Base-by-base conservation (phyloP, 2,329 filamentous ascomycete genomes). In the Phialocephala sp. region DNA sequence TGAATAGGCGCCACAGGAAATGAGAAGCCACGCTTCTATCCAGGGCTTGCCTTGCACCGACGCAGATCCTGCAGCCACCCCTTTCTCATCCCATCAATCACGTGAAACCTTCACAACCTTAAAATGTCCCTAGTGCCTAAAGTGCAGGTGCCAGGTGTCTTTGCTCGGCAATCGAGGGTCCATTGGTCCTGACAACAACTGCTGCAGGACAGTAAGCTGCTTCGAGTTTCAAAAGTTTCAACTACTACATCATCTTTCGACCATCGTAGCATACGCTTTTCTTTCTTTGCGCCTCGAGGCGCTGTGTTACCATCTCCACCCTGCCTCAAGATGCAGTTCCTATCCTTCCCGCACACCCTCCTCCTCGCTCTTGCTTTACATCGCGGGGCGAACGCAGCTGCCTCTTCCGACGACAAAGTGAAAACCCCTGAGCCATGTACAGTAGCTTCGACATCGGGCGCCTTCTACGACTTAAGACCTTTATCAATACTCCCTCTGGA, bases 401-500 rank as follows among this genome's bases (percentile, higher is more conserved):
- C 72, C 64, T 66, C 68, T 32, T 71, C 74, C 52, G 66, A 73
- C 22, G 71, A 71, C 60, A 66, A 72, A 50, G 66, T 69, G 39
- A 73, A 74, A 52, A 47, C 65, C 8, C 47, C 71, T 36, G 72
- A 76, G 32, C 74, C 75, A 45, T 77, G 75, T 68, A 77, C 75
- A 2, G 68, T 75, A 24, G 68, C 71, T 18, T 75, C 72, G 24
- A 52, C 72, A 22, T 72, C 62, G 8, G 74, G 75, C 15, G 60
- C 71, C 12, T 77, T 77, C 66, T 77, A 75, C 62, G 76, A 77
- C 60, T 62, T 77, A 36, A 73, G 74, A 68, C 64, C 73, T 39
- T 67, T 77, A 24, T 71, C 74, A n/a, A 71, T 76, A 52, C 18
- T 67, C 37, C 69, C 69, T 12, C 66, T 67, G 2, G 64, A 70